Percentiles rank a stretch among this genome's conserved stretches.
These are phyloP conservation scores for Trichoderma sp. DNA, from an alignment of 2,329 filamentous ascomycete species.

Conservation along the genomic window DNA sequence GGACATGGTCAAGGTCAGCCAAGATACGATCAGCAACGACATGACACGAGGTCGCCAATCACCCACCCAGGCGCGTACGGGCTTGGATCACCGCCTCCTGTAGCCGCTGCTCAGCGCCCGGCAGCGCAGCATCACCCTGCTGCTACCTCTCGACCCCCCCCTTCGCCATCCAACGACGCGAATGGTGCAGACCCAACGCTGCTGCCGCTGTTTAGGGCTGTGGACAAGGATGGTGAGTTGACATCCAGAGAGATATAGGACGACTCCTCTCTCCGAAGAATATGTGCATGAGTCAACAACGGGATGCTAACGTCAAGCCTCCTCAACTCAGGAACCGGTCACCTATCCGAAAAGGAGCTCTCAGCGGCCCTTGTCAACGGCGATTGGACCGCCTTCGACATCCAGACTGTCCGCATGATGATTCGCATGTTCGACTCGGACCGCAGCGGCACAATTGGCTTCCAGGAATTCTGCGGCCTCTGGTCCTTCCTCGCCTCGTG, in stretches of 20 bases:
- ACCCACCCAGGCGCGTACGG: constrained; percentile 40
- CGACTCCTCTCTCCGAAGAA: not conserved
- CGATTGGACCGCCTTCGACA: constrained; percentile 91
- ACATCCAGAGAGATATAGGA: not conserved
- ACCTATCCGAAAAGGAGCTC: constrained; percentile 82
- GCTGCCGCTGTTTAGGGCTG: constrained; percentile 81
- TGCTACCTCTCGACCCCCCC: constrained; percentile 61
- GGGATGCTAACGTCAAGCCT: not conserved
- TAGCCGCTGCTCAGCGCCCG: constrained; percentile 41
- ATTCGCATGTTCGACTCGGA: constrained; percentile 99
- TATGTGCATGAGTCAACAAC: not conserved
- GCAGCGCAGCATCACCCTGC: constrained; percentile 51
- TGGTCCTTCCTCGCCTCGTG: constrained; percentile 96
- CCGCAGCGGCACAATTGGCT: constrained; percentile 83
- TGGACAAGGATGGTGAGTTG: constrained; percentile 74
- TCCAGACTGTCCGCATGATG: constrained; percentile 96
- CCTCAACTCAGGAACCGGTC: constrained; percentile 60
- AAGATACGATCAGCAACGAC: constrained; percentile 32
- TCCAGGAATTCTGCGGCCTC: constrained; percentile 92
- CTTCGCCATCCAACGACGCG: constrained; percentile 56
- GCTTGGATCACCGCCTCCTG: constrained; percentile 52
- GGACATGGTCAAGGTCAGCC: constrained; percentile 8
- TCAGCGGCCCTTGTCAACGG: constrained; percentile 91
- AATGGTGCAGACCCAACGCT: constrained; percentile 67
- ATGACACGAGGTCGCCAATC: constrained; percentile 50